Evolutionary conservation across 805 yeast species (phyloP).

Genomic region (Saccharomyces eubayanus): DNA sequence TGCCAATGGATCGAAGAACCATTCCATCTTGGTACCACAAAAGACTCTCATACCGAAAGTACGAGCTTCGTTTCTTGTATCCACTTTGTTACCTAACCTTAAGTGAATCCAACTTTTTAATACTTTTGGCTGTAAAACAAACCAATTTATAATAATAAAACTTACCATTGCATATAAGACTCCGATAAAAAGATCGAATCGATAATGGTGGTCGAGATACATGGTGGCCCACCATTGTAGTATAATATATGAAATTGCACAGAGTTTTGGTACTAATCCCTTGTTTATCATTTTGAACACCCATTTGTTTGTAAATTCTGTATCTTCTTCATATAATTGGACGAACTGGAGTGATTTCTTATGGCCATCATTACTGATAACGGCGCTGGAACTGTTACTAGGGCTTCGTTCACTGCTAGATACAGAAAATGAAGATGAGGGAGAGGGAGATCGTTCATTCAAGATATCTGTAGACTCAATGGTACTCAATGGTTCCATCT

Average conservation of each 20-base stretch:
- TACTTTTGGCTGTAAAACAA: slow-evolving; percentile 32
- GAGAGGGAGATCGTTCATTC: neutral
- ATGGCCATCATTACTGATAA: neutral
- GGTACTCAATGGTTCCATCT: neutral
- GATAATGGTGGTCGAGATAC: slow-evolving; percentile 66
- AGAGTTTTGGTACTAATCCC: slow-evolving; percentile 24
- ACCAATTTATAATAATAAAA: slow-evolving; percentile 36
- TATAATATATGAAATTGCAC: slow-evolving; percentile 38
- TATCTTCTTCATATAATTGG: slow-evolving; percentile 12
- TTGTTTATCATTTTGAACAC: slow-evolving; percentile 18
- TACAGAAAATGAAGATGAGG: slow-evolving; percentile 1
- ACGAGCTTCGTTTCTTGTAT: slow-evolving; percentile 35
- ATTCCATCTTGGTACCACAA: slow-evolving; percentile 38
- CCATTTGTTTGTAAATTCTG: slow-evolving; percentile 12
- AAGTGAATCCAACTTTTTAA: slow-evolving; percentile 25
- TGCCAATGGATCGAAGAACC: slow-evolving; percentile 47
- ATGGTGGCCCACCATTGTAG: slow-evolving; percentile 72
- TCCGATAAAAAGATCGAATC: slow-evolving; percentile 53
- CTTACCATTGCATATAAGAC: slow-evolving; percentile 41
- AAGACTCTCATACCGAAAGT: slow-evolving; percentile 65
- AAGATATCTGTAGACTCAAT: neutral
- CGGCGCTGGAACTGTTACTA: neutral
- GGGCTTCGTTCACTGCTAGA: neutral
- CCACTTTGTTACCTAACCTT: slow-evolving; percentile 32
- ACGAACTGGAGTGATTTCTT: slow-evolving; percentile 2